Evolutionary conservation across 2,329 filamentous ascomycete genomes (phyloP).

Genomic region (Colletotrichum neosansevieriae): DNA sequence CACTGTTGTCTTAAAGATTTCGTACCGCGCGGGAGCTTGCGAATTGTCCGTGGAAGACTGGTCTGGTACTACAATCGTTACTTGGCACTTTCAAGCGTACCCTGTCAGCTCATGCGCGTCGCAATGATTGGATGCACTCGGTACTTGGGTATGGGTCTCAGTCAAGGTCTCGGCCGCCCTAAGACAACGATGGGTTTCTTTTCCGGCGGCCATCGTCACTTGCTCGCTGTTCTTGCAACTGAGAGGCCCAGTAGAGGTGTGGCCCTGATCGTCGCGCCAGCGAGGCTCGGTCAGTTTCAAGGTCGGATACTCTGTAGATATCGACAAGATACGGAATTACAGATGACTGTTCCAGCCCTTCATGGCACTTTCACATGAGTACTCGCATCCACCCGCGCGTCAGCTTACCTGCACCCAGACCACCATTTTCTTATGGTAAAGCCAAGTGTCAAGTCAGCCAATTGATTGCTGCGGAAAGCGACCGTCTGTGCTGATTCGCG

Average conservation of each 20-base stretch:
- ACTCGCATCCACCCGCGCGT: not conserved
- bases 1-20: not conserved
- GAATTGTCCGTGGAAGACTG: not conserved
- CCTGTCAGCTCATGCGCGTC: not conserved
- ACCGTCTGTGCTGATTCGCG: not conserved
- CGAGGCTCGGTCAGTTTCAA: not conserved
- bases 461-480: not conserved
- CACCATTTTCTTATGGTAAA: not conserved
- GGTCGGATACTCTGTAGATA: not conserved
- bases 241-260: not conserved
- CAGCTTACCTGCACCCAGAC: conserved; percentile 4
- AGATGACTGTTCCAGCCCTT: no score
- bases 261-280: no score
- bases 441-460: not conserved
- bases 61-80: no score
- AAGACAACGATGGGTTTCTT: not conserved
- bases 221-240: not conserved
- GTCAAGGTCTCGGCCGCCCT: not conserved
- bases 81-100: no score
- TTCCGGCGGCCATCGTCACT: not conserved
- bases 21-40: conserved; percentile 4
- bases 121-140: not conserved
- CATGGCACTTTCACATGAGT: not conserved
- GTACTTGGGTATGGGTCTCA: conserved; percentile 4
- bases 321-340: not conserved